Conservation (phyloP, 148 eudicot species). For the Spergularia marina region DNA sequence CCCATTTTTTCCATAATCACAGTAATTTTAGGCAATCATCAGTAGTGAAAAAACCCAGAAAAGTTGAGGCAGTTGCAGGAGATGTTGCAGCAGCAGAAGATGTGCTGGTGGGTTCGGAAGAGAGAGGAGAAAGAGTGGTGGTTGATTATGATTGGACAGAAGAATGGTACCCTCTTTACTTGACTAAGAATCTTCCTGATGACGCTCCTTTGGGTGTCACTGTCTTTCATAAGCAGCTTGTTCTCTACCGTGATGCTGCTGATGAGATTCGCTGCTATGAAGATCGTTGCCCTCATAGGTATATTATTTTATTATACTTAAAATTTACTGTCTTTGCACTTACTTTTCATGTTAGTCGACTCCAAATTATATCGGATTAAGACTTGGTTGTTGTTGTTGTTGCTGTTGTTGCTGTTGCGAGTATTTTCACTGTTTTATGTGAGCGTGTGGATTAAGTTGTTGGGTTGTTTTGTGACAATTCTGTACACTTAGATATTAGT, state of each 20-base stretch:
- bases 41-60: constrained; percentile 2
- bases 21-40: not conserved
- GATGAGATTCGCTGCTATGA: constrained; percentile 63
- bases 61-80: constrained; percentile 17
- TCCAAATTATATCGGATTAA: not conserved
- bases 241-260: constrained; percentile 63
- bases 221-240: constrained; percentile 81
- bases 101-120: constrained; percentile 43
- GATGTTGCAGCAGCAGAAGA: constrained; percentile 22
- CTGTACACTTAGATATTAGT: too few relatives aligned
- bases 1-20: not conserved
- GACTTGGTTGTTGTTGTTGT: not conserved
- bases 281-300: constrained; percentile 99
- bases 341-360: not conserved
- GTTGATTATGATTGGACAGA: constrained; percentile 81
- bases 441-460: too few relatives aligned
- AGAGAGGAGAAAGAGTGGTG: constrained; percentile 27
- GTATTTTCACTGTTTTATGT: too few relatives aligned
- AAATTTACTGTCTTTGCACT: not conserved
- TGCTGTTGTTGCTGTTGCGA: too few relatives aligned
- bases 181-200: constrained; percentile 67
- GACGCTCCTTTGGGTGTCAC: constrained; percentile 95
- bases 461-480: too few relatives aligned
- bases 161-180: constrained; percentile 94
- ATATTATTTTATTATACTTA: not conserved